Conservation (phyloP, 2,329 filamentous ascomycete genomes). For the Hymenoscyphus repandus region DNA sequence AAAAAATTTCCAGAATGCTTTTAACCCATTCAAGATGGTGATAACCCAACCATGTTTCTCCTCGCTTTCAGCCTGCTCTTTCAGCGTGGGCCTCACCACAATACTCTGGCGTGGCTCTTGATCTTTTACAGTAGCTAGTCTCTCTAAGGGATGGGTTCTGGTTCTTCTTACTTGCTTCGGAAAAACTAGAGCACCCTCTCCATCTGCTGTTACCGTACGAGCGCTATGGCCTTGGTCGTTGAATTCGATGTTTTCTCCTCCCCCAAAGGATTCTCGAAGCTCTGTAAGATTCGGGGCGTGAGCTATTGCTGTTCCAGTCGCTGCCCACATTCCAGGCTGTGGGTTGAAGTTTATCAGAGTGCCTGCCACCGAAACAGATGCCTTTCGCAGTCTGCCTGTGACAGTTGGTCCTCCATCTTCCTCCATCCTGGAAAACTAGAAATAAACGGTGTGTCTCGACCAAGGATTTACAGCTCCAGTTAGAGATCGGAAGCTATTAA, state of each 20-base stretch:
- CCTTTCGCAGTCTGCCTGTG: conserved; percentile 11
- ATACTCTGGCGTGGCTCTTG: not conserved
- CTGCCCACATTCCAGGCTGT: conserved; percentile 18
- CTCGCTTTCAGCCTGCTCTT: not conserved
- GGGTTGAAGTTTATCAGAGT: conserved; percentile 18
- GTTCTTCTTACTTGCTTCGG: too few species aligned
- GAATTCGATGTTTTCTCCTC: conserved; percentile 21
- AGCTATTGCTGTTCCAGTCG: conserved; percentile 17
- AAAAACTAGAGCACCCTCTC: conserved; percentile 2
- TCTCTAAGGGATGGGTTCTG: too few species aligned
- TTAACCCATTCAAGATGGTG: conserved; percentile 49
- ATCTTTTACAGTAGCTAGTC: not conserved
- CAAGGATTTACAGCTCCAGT: too few species aligned
- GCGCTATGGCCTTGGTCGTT: conserved; percentile 12
- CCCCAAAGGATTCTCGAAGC: conserved; percentile 13
- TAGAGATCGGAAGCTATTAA: too few species aligned
- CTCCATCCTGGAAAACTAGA: too few species aligned
- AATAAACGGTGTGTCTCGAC: too few species aligned
- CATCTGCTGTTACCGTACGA: conserved; percentile 20
- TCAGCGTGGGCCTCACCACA: not conserved
- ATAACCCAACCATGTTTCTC: conserved; percentile 39
- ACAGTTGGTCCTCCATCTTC: conserved; percentile 1
- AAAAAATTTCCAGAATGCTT: conserved; percentile 65
- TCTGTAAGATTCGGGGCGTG: conserved; percentile 16
- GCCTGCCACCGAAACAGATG: conserved; percentile 11